Evolutionary conservation across 805 yeast species (phyloP).

Genomic region (Hyphopichia homilentoma): DNA sequence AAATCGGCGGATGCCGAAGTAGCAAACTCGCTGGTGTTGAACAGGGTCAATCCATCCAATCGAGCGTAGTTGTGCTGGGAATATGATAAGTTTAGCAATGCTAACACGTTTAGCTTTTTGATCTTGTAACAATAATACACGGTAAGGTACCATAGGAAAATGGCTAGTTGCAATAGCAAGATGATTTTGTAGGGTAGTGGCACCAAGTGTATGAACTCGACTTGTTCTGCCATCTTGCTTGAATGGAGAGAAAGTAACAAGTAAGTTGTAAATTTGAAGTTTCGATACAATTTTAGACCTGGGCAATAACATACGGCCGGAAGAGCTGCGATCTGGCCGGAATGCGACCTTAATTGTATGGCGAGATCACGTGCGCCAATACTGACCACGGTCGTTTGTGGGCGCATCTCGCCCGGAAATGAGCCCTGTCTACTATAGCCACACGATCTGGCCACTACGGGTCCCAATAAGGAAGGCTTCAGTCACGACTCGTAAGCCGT

Average conservation of each 20-base stretch:
- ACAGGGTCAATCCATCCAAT: constrained; percentile 12
- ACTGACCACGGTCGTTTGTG: no score
- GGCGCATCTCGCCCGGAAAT: no score
- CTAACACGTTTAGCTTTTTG: constrained; percentile 42
- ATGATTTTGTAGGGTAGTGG: constrained; percentile 46
- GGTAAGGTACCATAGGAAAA: constrained; percentile 51
- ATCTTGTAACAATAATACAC: constrained; percentile 33
- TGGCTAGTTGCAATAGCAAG: constrained; percentile 45
- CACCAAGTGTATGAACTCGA: constrained; percentile 25
- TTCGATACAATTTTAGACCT: no score
- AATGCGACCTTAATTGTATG: no score
- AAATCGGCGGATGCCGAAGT: constrained; percentile 26
- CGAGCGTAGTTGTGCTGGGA: constrained; percentile 33
- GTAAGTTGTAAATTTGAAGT: no score
- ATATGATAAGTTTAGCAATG: constrained; percentile 40
- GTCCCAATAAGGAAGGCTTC: constrained; percentile 21
- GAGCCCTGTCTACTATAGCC: no score
- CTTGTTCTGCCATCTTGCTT: no score
- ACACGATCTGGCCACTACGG: no score
- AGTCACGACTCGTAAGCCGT: constrained; percentile 27
- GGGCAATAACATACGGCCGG: no score
- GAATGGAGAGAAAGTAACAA: no score
- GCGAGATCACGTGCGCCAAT: no score
- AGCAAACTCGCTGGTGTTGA: constrained; percentile 28
- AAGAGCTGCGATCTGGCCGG: no score